Percentiles rank a stretch among this genome's conserved stretches.
Evolutionary conservation across 2,329 filamentous ascomycete genomes (phyloP).

Genomic region (Seiridium unicorne): DNA sequence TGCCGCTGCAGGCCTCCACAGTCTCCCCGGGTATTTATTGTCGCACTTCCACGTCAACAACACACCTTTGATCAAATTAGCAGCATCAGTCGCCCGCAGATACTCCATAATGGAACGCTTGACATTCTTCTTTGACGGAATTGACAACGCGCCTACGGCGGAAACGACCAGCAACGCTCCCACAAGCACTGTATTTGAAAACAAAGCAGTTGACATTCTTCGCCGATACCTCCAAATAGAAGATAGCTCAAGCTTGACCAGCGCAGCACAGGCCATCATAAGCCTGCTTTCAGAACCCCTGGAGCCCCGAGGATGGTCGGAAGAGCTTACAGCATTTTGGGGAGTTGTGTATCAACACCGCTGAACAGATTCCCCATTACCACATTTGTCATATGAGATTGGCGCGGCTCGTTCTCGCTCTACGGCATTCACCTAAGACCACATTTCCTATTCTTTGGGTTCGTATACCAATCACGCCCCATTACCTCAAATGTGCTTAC

Average conservation of each 20-base stretch:
- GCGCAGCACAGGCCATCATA: background rate
- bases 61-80: no score
- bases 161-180: background rate
- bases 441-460: background rate
- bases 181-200: background rate
- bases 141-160: background rate
- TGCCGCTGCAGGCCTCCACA: no score
- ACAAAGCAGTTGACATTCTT: background rate
- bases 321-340: background rate
- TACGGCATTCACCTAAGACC: constrained; percentile 4
- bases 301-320: background rate
- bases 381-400: constrained; percentile 2
- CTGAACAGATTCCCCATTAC: constrained; percentile 7
- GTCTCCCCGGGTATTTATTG: no score
- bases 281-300: background rate
- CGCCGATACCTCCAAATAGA: constrained; percentile 3
- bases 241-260: background rate
- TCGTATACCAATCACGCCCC: background rate
- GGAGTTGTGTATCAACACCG: constrained; percentile 1
- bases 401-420: background rate
- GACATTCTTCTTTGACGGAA: constrained; percentile 5
- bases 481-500: background rate
- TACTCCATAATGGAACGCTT: background rate
- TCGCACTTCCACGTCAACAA: no score
- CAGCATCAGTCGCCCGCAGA: no score